Conservation (phyloP, 2,329 filamentous ascomycete genomes). For the Gremmenia infestans region DNA sequence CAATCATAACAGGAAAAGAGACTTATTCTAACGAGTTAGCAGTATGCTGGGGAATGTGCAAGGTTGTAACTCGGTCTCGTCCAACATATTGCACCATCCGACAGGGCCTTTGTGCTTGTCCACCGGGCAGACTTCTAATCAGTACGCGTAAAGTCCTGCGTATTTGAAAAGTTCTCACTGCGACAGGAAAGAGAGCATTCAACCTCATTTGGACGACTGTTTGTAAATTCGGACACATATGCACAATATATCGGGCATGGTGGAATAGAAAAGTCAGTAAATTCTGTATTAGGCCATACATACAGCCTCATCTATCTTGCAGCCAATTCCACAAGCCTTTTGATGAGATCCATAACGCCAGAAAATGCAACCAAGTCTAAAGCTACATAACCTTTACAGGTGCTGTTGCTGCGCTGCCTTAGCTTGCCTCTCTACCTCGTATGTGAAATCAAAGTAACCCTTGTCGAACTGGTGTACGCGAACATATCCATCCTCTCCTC, state of each 20-base stretch:
- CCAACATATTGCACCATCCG: neutral
- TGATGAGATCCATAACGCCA: conserved; percentile 24
- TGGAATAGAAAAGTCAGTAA: neutral
- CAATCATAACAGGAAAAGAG: too few species aligned
- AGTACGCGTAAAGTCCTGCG: neutral
- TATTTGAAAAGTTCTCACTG: neutral
- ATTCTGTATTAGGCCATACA: neutral
- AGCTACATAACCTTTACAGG: conserved; percentile 13
- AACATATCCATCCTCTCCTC: conserved; percentile 97
- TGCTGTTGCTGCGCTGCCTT: conserved; percentile 23
- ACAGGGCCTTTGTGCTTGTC: neutral
- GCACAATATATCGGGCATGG: too few species aligned
- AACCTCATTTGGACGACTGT: neutral
- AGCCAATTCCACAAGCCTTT: conserved; percentile 17
- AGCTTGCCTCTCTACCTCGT: conserved; percentile 90
- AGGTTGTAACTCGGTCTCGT: too few species aligned
- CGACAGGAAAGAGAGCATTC: neutral
- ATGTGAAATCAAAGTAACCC: conserved; percentile 97
- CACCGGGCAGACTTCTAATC: too few species aligned
- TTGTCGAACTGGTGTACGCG: conserved; percentile 98
- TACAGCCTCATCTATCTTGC: conserved; percentile 2
- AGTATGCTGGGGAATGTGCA: too few species aligned
- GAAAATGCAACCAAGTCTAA: conserved; percentile 24
- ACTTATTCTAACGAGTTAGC: too few species aligned
- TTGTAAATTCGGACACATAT: neutral